Evolutionary conservation across 2,329 filamentous ascomycete species (phyloP), one percentile per base, ranked within the genome.

Genomic region (Penicillium sumatraense): DNA sequence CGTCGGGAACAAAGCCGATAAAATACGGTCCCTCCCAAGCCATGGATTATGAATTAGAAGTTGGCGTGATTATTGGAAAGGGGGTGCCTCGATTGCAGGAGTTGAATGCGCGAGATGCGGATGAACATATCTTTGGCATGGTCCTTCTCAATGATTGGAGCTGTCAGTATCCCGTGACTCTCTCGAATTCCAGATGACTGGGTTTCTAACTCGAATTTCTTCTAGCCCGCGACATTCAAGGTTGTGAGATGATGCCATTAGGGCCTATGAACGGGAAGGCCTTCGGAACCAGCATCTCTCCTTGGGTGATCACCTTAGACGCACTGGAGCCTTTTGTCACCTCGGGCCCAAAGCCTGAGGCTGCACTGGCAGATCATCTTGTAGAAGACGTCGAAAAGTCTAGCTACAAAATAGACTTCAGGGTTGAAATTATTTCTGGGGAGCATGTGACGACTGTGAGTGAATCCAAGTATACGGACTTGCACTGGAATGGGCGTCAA

Each of bases 101-200:
- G 0, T 56, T 83, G 0, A 61, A 67, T 0, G 70, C 77, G 0
- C 78, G 77, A 18, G 79, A 83, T 26, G 82, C 84, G 0, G 78
- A 83, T 6, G 78, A 83, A 2, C 82, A 87, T 63, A 83, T 88
- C 6, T 88, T 88, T 65, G 85, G 86, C 0, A 74, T 86, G 27
- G 81, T 86, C 0, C 69, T 88, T 48, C 64, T 88, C 11, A 88
- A 88, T 58, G 85, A 88, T 58, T 88, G 85, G 85, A 69, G 66
- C 40, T 58, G 67, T 67, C 33, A 49, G 64, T 55, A 8, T 13
- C 23, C 20, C 5, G 10, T 24, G 14, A 13, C 5, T 14, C 18
- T 7, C 21, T 13, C 6, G 11, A 11, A 21, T 11, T 27, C 23
- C 14, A 13, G 8, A 14, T 23, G 26, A 23, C 11, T 40, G 23